These are phyloP conservation scores for Hypoxylon fuscum DNA, from an alignment of 495 filamentous ascomycete species.

Conservation along the genomic window DNA sequence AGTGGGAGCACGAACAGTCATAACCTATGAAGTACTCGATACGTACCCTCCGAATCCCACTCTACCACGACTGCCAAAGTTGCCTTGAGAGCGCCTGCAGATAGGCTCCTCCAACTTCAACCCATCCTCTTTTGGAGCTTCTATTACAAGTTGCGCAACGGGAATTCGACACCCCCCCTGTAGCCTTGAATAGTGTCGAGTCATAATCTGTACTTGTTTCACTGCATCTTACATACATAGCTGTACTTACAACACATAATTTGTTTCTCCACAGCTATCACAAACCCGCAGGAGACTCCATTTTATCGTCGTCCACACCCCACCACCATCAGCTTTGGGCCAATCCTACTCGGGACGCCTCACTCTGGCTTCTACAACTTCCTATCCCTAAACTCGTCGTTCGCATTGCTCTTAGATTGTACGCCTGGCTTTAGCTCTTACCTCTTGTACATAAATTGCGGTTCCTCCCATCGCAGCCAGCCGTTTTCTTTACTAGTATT, in stretches of 20 bases:
- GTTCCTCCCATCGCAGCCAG: slow-evolving; percentile 20
- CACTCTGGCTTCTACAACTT: slow-evolving; percentile 45
- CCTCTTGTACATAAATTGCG: slow-evolving; percentile 45
- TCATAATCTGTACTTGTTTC: slow-evolving; percentile 36
- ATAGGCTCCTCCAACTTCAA: slow-evolving; percentile 23
- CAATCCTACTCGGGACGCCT: slow-evolving; percentile 48
- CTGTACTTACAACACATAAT: slow-evolving; percentile 11
- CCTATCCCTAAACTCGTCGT: slow-evolving; percentile 30
- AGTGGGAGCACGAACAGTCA: slow-evolving; percentile 19
- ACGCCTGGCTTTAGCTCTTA: slow-evolving; percentile 23
- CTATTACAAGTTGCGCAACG: slow-evolving; percentile 14
- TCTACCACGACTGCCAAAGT: neutral
- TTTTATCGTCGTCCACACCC: slow-evolving; percentile 20
- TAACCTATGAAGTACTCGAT: slow-evolving; percentile 19
- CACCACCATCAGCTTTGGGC: slow-evolving; percentile 30
- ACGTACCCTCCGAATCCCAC: slow-evolving; percentile 18
- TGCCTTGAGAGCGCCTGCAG: slow-evolving; percentile 17
- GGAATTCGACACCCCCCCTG: slow-evolving; percentile 28
- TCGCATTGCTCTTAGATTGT: slow-evolving; percentile 40
- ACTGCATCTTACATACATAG: slow-evolving; percentile 26
- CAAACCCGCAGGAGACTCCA: slow-evolving; percentile 28
- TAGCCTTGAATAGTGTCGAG: slow-evolving; percentile 26
- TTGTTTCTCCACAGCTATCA: slow-evolving; percentile 27
- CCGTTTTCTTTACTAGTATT: slow-evolving; percentile 27
- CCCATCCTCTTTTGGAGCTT: slow-evolving; percentile 8